Percentiles rank a stretch among this genome's conserved stretches.
Conservation (phyloP, 1,139 yeast species). For the Nadsonia commutata region DNA sequence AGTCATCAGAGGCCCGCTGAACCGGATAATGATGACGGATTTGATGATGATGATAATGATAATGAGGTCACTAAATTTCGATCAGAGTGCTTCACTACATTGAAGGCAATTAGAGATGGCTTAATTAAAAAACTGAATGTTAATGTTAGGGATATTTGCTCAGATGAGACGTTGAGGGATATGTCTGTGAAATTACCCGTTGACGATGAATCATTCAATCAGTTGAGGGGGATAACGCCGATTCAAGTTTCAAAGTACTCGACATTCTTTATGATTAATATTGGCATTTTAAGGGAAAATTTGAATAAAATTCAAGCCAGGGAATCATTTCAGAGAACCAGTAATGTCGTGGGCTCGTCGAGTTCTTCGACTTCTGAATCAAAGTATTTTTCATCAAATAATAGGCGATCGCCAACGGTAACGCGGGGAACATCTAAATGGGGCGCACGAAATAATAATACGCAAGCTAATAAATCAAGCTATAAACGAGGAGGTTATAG, state of each 20-base stretch:
- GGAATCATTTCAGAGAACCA: not conserved
- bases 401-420: not conserved
- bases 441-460: not conserved
- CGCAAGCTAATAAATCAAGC: not conserved
- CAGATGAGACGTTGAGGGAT: slow-evolving; percentile 10
- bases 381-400: not conserved
- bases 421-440: not conserved
- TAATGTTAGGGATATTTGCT: slow-evolving; percentile 9
- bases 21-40: not conserved
- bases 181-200: slow-evolving; percentile 10
- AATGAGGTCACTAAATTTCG: slow-evolving; percentile 4
- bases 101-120: slow-evolving; percentile 8
- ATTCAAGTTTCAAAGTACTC: slow-evolving; percentile 8
- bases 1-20: slow-evolving; percentile 4
- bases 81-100: slow-evolving; percentile 10
- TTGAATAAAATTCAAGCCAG: not conserved
- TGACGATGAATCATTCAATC: slow-evolving; percentile 3
- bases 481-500: not conserved
- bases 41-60: not conserved
- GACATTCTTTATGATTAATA: slow-evolving; percentile 8
- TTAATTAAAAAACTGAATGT: not conserved
- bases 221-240: slow-evolving; percentile 9
- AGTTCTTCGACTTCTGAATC: not conserved
- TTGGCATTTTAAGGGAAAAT: slow-evolving; percentile 6
- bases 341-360: not conserved